Evolutionary conservation across 805 yeast species (phyloP), one percentile per base, ranked within the genome.

Genomic region (Wickerhamiella azyma): DNA sequence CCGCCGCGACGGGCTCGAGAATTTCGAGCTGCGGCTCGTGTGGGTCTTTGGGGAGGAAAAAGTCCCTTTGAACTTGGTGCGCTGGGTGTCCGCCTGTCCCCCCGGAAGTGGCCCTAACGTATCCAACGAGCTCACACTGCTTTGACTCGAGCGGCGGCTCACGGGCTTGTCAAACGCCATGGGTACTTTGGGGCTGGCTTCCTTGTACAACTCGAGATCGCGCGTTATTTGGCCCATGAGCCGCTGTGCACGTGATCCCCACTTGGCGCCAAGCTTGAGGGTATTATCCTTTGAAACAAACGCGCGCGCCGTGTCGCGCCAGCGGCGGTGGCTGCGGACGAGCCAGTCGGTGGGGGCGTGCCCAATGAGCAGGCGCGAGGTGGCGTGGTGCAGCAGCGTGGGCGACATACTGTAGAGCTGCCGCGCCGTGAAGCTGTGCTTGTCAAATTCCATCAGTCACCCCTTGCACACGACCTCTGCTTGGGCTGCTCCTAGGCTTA

Each of bases 361-460:
- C 17, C 67, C 67, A 4, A 63, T 46, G n/a, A 62, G 47, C 36
- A 52, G 37, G 13, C 56, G 55, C 19, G 64, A 50, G 29, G 61
- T 53, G 45, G 60, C 62, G 18, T 50, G 46, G 48, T 63, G 56
- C 17, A 60, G 39, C n/a, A 51, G 49, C 26, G 48, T 35, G 2
- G 65, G 62, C 1, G 58, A 47, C 28, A 57, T 44, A 39, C 53
- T 53, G 46, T 51, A 53, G 32, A 63, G 52, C 46, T 62, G 57
- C 21, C 51, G 40, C 14, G 65, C 65, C 5, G 66, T 62, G 48
- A 55, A 60, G 17, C 64, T 57, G 21, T 53, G 48, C 17, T 41
- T 37, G 26, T 41, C 44, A 30, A 41, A 37, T 33, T 41, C 44
- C 44, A 41, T 41, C n/a, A n/a, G n/a, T n/a, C n/a, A n/a, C n/a